Conservation (phyloP, 2,329 filamentous ascomycete species). For the Calonectria hawksworthii region DNA sequence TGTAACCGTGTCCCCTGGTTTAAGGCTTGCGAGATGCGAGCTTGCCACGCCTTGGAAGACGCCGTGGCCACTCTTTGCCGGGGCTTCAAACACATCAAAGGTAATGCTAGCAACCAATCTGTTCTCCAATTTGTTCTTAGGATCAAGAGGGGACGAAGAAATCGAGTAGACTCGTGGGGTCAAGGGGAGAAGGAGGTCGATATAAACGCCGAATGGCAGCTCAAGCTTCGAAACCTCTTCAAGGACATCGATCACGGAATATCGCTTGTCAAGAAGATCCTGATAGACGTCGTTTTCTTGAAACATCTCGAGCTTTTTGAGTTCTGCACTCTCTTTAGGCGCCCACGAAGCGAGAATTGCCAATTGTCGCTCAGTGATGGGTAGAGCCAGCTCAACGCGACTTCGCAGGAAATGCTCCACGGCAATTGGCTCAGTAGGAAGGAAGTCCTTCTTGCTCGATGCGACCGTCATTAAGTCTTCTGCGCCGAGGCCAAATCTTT, state of each 20-base stretch:
- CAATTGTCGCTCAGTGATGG: background rate
- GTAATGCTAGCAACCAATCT: background rate
- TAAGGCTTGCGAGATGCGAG: background rate
- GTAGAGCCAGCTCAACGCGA: background rate
- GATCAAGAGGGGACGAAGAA: background rate
- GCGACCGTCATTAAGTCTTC: background rate
- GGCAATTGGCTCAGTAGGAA: background rate
- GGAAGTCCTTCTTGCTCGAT: background rate
- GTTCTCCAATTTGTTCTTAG: background rate
- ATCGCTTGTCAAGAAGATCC: background rate
- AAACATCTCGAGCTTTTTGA: background rate
- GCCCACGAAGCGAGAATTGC: background rate
- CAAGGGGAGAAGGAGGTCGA: background rate
- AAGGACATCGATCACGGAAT: background rate
- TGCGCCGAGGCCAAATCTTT: background rate
- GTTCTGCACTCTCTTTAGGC: background rate
- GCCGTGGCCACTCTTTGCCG: background rate
- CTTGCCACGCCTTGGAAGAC: background rate
- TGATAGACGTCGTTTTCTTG: background rate
- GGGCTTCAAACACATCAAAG: background rate
- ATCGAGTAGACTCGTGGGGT: background rate
- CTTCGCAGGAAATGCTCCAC: background rate
- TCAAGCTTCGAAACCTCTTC: background rate
- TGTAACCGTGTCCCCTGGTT: background rate
- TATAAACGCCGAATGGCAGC: background rate